Evolutionary conservation across 2,329 filamentous ascomycete species (phyloP).

Genomic region (Diplocarpon mali): DNA sequence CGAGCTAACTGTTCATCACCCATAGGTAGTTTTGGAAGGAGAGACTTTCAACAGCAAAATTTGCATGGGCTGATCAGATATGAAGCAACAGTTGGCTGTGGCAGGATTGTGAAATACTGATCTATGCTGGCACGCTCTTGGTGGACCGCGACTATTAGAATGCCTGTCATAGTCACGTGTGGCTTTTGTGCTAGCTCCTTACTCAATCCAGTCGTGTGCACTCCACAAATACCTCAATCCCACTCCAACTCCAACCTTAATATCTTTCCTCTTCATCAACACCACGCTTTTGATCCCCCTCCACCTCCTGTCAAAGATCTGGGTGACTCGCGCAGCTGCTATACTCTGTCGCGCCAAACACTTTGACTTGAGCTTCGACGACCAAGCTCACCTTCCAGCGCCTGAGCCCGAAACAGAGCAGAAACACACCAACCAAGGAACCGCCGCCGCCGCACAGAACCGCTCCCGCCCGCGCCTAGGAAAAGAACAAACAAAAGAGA

Average conservation of each 20-base stretch:
- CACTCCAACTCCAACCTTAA: slow-evolving; percentile 1
- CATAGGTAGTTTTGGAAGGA: slow-evolving; percentile 5
- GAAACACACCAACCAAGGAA: slow-evolving; percentile 20
- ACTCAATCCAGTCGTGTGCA: too few species aligned
- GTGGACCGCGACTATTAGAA: too few species aligned
- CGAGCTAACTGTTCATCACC: slow-evolving; percentile 18
- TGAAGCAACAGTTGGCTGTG: too few species aligned
- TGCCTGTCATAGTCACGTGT: too few species aligned
- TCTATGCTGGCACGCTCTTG: too few species aligned
- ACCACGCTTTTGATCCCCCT: background rate
- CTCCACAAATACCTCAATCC: background rate
- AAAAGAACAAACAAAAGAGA: slow-evolving; percentile 6
- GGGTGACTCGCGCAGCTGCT: slow-evolving; percentile 2
- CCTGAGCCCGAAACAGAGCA: slow-evolving; percentile 20
- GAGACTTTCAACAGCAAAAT: background rate
- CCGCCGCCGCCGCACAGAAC: too few species aligned
- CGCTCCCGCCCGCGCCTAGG: background rate
- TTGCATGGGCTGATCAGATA: background rate
- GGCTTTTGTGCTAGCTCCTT: too few species aligned
- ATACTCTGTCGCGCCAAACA: background rate
- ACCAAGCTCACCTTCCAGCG: slow-evolving; percentile 4
- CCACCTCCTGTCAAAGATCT: background rate
- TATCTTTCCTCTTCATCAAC: background rate
- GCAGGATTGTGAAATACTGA: too few species aligned
- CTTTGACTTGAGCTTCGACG: slow-evolving; percentile 2